Evolutionary conservation across 345 rosid species (phyloP).

Genomic region (Hypericum androsaemum): DNA sequence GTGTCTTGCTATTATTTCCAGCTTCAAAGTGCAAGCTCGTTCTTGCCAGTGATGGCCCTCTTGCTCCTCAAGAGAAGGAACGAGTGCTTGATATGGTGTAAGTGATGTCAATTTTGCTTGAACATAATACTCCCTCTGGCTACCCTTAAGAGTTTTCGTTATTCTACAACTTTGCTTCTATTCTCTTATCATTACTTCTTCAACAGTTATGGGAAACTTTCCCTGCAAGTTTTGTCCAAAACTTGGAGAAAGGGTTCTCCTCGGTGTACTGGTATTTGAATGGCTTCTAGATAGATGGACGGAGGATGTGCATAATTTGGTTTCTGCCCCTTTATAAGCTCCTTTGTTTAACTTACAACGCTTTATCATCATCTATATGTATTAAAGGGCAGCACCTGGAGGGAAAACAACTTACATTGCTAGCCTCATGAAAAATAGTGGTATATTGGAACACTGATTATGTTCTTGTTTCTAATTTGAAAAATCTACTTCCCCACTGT

Average conservation of each 20-base stretch:
- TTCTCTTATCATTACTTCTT: too few relatives aligned
- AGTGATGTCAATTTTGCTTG: slow-evolving; percentile 21
- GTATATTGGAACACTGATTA: slow-evolving; percentile 28
- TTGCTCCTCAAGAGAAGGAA: slow-evolving; percentile 94
- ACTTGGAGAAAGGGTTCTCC: too few relatives aligned
- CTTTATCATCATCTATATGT: slow-evolving; percentile 7
- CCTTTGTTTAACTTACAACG: not conserved
- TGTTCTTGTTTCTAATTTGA: not conserved
- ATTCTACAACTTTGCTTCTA: too few relatives aligned
- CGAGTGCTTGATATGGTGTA: slow-evolving; percentile 91
- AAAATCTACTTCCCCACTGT: not conserved
- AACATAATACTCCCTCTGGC: too few relatives aligned
- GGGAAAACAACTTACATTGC: slow-evolving; percentile 79
- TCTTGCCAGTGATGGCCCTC: slow-evolving; percentile 98
- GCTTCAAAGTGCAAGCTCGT: slow-evolving; percentile 96
- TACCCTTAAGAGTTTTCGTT: too few relatives aligned
- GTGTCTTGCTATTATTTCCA: slow-evolving; percentile 18
- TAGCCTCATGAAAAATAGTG: slow-evolving; percentile 76
- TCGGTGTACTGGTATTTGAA: too few relatives aligned
- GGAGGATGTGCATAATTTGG: too few relatives aligned
- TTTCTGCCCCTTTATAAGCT: not conserved
- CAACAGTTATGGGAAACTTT: too few relatives aligned
- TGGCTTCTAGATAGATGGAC: too few relatives aligned
- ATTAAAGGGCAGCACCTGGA: slow-evolving; percentile 89
- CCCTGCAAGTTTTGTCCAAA: too few relatives aligned